Base-by-base conservation (phyloP, 1,284 basidiomycete species). In the Athelia psychrophila region DNA sequence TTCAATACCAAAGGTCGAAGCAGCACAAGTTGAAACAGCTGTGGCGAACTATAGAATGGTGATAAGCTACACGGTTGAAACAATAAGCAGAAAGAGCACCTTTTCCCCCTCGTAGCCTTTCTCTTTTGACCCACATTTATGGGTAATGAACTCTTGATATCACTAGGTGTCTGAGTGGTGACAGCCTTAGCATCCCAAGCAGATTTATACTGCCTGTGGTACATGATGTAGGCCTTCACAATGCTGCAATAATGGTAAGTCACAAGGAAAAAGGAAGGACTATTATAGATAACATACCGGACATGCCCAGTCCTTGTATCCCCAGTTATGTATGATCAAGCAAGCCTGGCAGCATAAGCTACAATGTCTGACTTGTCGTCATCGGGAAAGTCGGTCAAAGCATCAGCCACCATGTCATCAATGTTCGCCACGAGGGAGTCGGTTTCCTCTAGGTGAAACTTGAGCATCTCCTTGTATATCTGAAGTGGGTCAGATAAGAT, bases 1-100 rank as follows among this genome's bases (percentile, higher is more conserved):
- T 30, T 3, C 42, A 35, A 38, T 56, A 62, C 55, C 55, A 61
- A 25, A 54, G 9, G 56, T 57, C n/a, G 61, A 51, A 12, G 61
- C 61, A 12, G 62, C 62, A 15, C 58, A 55, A 23, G 57, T 59
- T 0, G 60, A 60, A 23, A 64, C 52, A 8, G 61, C 61, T 12
- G 61, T 64, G 18, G 58, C 38, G 54, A 40, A 60, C 58, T 64
- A 44, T 18, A 25, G 22, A 10, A 10, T 42, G n/a, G 4, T 15
- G n/a, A 27, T 16, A 25, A 24, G 10, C 35, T 22, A 25, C 30
- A 33, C 12, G 38, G 19, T n/a, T 19, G 33, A 42, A 36, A 51
- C 47, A 20, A n/a, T 42, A 30, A 6, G 20, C 12, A 47, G n/a
- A 33, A 12, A 20, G 44, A 33, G 4, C 15, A 54, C 56, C 51